phyloP scores from a whole-genome alignment of 2,329 filamentous ascomycete genomes.

The Colletotrichum sp. region DNA sequence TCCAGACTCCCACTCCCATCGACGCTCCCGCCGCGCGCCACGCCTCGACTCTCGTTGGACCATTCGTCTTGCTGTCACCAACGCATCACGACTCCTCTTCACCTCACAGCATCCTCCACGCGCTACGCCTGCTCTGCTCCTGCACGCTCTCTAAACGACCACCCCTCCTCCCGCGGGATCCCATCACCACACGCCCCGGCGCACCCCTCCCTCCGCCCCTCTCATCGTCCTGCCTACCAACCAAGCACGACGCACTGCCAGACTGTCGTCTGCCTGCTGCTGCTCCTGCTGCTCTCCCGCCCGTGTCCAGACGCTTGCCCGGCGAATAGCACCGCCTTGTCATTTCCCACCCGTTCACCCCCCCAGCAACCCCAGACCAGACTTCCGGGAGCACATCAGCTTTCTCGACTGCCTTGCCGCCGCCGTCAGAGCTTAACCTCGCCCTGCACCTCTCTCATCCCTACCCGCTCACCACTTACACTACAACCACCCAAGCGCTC shows the following conservation, averaged over 20 bases:
- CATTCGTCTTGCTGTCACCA: constrained; percentile 10
- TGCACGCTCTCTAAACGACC: background rate
- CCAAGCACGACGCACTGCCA: background rate
- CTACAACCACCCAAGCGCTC: constrained; percentile 31
- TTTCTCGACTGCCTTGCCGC: constrained; percentile 14
- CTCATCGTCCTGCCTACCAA: constrained; percentile 7
- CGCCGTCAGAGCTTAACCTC: constrained; percentile 23
- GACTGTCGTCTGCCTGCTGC: constrained; percentile 8
- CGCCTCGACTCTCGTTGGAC: constrained; percentile 19
- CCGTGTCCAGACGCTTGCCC: constrained; percentile 8
- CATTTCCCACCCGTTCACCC: constrained; percentile 19
- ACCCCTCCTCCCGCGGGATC: background rate
- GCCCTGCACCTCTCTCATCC: background rate
- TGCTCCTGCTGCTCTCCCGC: background rate
- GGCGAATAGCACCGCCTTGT: constrained; percentile 14
- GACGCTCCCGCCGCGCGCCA: constrained; percentile 20
- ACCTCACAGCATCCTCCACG: constrained; percentile 20
- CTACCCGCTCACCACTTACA: constrained; percentile 13
- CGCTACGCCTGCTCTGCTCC: constrained; percentile 11
- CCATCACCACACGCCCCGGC: constrained; percentile 10
- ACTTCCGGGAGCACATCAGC: constrained; percentile 15
- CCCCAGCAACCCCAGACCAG: constrained; percentile 21
- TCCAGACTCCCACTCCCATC: background rate
- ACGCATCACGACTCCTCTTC: constrained; percentile 17
- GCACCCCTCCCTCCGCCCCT: constrained; percentile 15